These are phyloP conservation scores for Monascus purpureus DNA, from an alignment of 495 filamentous ascomycete species.

Conservation along the genomic window DNA sequence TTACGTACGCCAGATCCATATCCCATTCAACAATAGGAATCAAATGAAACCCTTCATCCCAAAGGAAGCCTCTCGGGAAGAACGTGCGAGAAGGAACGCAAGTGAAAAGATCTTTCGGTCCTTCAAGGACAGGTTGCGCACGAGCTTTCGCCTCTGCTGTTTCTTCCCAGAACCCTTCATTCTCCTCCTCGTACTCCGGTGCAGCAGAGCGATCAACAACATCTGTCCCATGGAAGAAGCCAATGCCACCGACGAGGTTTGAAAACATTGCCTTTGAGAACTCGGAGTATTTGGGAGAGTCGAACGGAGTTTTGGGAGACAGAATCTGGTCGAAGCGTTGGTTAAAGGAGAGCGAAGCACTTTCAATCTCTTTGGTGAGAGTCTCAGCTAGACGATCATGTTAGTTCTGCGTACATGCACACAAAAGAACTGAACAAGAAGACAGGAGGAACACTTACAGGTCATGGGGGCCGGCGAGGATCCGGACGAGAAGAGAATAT, in stretches of 20 bases:
- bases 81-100: slow-evolving; percentile 89
- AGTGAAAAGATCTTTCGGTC: slow-evolving; percentile 80
- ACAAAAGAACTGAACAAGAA: not conserved
- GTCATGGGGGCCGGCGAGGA: slow-evolving; percentile 48
- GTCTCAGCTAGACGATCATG: slow-evolving; percentile 39
- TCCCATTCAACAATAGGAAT: slow-evolving; percentile 90
- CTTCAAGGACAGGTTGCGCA: slow-evolving; percentile 52
- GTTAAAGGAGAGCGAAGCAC: slow-evolving; percentile 50
- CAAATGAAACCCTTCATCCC: slow-evolving; percentile 97
- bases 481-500: slow-evolving; percentile 77
- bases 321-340: slow-evolving; percentile 64
- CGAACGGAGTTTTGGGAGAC: slow-evolving; percentile 61
- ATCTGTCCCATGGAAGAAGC: slow-evolving; percentile 81
- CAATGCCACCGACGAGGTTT: slow-evolving; percentile 87
- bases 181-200: slow-evolving; percentile 86
- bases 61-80: slow-evolving; percentile 91
- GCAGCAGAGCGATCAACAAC: slow-evolving; percentile 83
- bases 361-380: slow-evolving; percentile 54
- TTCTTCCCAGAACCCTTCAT: slow-evolving; percentile 96
- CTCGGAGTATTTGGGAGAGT: slow-evolving; percentile 51
- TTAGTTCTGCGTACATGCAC: slow-evolving; percentile 10
- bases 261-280: slow-evolving; percentile 88
- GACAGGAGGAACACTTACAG: slow-evolving; percentile 22
- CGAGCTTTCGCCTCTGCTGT: slow-evolving; percentile 59
- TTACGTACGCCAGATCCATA: slow-evolving; percentile 61